phyloP scores from a whole-genome alignment of 106 monocot species.

The Cymbidium sinense region DNA sequence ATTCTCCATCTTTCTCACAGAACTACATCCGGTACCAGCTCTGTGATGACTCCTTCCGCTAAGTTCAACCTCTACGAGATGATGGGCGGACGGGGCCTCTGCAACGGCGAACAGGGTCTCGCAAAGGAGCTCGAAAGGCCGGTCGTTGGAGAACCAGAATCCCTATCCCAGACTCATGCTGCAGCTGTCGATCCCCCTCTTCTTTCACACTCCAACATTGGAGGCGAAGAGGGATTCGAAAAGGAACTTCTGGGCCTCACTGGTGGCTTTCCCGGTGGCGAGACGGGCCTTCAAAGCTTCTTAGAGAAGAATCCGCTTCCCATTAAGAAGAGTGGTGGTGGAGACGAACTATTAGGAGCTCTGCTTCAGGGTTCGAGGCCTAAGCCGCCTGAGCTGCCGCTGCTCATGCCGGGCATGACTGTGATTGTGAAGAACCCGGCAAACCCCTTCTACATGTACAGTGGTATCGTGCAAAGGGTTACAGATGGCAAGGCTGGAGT shows the following conservation, averaged over 20 bases:
- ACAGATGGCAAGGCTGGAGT: slow-evolving; percentile 87
- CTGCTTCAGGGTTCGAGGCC: slow-evolving; percentile 21
- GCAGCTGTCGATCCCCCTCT: slow-evolving; percentile 4
- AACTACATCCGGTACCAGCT: background rate
- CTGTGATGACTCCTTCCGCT: slow-evolving; percentile 24
- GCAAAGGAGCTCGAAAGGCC: slow-evolving; percentile 43
- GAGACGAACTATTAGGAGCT: background rate
- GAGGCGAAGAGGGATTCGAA: slow-evolving; percentile 48
- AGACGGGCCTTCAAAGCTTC: slow-evolving; percentile 62
- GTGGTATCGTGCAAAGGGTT: slow-evolving; percentile 87
- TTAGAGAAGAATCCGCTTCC: slow-evolving; percentile 62
- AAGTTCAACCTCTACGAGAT: slow-evolving; percentile 59
- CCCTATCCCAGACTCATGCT: background rate
- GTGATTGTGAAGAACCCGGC: slow-evolving; percentile 78
- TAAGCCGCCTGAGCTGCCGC: slow-evolving; percentile 66
- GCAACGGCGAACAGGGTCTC: slow-evolving; percentile 72
- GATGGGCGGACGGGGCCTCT: slow-evolving; percentile 81
- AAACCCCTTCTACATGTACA: slow-evolving; percentile 74
- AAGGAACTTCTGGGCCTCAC: slow-evolving; percentile 92
- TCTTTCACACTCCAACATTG: background rate
- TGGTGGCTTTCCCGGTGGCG: slow-evolving; percentile 95
- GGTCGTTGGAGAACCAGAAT: background rate
- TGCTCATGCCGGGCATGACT: slow-evolving; percentile 88
- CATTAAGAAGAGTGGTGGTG: background rate
- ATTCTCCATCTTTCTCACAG: background rate